A percentile compares a stretch with the other conserved stretches of the same genome.
Evolutionary conservation across 495 filamentous ascomycete genomes (phyloP).

Genomic region (Hypoxylon lienhwacheense): DNA sequence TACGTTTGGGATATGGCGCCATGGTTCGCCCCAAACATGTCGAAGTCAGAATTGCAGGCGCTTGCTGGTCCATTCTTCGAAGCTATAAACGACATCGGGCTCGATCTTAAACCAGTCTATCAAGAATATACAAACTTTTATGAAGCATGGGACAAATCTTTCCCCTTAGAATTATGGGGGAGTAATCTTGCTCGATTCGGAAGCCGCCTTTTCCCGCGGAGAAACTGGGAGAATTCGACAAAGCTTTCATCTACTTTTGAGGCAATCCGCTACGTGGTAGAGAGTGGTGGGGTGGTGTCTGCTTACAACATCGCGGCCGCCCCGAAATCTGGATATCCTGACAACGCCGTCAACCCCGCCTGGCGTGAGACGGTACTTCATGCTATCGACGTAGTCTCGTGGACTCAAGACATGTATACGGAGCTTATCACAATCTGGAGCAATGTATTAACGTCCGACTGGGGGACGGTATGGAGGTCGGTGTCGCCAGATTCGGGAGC

Average conservation of each 20-base stretch:
- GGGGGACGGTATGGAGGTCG: conserved; percentile 46
- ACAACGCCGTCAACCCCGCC: conserved; percentile 50
- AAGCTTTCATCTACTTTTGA: conserved; percentile 49
- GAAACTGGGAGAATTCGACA: conserved; percentile 46
- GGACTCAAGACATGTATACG: conserved; percentile 44
- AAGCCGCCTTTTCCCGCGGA: conserved; percentile 56
- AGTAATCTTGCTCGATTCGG: conserved; percentile 43
- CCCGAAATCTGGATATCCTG: conserved; percentile 41
- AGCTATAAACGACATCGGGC: conserved; percentile 39
- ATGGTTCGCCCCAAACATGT: conserved; percentile 56
- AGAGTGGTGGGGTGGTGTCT: conserved; percentile 47
- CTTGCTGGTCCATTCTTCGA: conserved; percentile 53
- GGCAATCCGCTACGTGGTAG: conserved; percentile 49
- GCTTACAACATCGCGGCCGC: conserved; percentile 55
- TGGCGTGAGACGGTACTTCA: conserved; percentile 53
- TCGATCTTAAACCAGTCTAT: conserved; percentile 49
- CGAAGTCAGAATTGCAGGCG: conserved; percentile 45
- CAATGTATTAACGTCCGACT: conserved; percentile 54
- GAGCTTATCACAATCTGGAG: conserved; percentile 45
- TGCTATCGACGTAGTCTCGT: conserved; percentile 50
- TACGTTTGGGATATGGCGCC: conserved; percentile 51
- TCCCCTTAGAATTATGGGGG: conserved; percentile 53
- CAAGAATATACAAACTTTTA: conserved; percentile 55
- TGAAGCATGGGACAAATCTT: conserved; percentile 49
- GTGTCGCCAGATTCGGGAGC: conserved; percentile 46